Evolutionary conservation across 805 yeast genomes (phyloP), one percentile per base, ranked within the genome.

Genomic region (Candida khao-thaluensis): DNA sequence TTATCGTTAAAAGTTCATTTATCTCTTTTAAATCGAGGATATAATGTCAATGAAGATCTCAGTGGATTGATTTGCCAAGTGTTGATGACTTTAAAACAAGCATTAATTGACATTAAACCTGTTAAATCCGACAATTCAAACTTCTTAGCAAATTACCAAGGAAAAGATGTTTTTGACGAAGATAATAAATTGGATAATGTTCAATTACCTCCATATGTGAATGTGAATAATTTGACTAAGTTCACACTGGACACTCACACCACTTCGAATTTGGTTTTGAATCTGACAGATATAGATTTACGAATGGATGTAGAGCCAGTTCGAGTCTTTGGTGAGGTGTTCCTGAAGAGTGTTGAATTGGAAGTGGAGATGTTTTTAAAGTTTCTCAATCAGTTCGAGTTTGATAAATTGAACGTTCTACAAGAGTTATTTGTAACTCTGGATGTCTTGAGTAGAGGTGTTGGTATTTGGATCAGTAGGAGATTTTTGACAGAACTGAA

Each of bases 141-240:
- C 10, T 43, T 46, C 16, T 21, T 46, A 9, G 30, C 30, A 12
- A 24, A 33, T 5, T 42, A 45, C 30, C 39, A 30, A 17, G 46
- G 40, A 12, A 20, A 18, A 14, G 24, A 40, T 25, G 40, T 22
- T 3, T 35, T 30, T 12, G 36, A 36, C 9, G 31, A 34, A 7
- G 44, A 41, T 1, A 64, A 63, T 36, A 50, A 49, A 17, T 43
- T 64, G 5, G 71, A 67, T 35, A 50, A 60, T 16, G 56, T 69
- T 14, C 59, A 62, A 30, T 51, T 69, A 16, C 74, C 74, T 1
- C 58, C 66, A 3, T 53, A 57, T 30, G 61, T 69, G 11, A 57
- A 69, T 43, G 66, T 66, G 2, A 52, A 43, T 11, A 58, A 56
- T 17, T 46, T 69, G 7, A 45, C 55, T 1, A 52, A 43, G n/a